phyloP scores from a whole-genome alignment of 805 yeast species.

The Starmerella vitae region DNA sequence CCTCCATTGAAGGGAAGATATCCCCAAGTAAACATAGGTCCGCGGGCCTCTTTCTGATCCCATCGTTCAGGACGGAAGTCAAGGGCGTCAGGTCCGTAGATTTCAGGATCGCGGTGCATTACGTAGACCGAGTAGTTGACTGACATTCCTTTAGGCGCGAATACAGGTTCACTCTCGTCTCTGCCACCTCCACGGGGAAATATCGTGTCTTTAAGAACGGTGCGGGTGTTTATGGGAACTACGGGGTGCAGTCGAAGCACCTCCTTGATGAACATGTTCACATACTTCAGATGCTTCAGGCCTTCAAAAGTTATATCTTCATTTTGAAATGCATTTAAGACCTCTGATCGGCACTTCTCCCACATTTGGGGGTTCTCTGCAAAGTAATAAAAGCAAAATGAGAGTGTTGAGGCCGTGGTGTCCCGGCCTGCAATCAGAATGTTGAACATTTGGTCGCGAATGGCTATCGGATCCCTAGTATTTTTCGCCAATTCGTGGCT shows the following conservation, averaged over 20 bases:
- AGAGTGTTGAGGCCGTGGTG: slow-evolving; percentile 37
- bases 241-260: slow-evolving; percentile 35
- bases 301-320: slow-evolving; percentile 29
- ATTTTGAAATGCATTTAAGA: slow-evolving; percentile 6
- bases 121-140: slow-evolving; percentile 30
- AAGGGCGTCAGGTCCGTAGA: slow-evolving; percentile 33
- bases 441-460: slow-evolving; percentile 37
- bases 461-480: slow-evolving; percentile 32
- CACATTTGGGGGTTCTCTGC: slow-evolving; percentile 32
- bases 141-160: slow-evolving; percentile 31
- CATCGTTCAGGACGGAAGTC: slow-evolving; percentile 38
- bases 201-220: slow-evolving; percentile 32
- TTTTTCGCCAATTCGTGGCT: slow-evolving; percentile 35
- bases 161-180: slow-evolving; percentile 28
- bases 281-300: slow-evolving; percentile 33
- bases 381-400: slow-evolving; percentile 32
- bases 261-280: slow-evolving; percentile 35
- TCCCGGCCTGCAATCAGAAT: slow-evolving; percentile 39
- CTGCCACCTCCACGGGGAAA: slow-evolving; percentile 41
- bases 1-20: slow-evolving; percentile 39
- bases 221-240: slow-evolving; percentile 35
- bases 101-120: slow-evolving; percentile 30
- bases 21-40: slow-evolving; percentile 32
- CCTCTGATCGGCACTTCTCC: slow-evolving; percentile 27
- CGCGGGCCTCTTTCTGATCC: slow-evolving; percentile 22